phyloP scores from a whole-genome alignment of 2,329 filamentous ascomycete species.

The Mycosphaerella arachidis region DNA sequence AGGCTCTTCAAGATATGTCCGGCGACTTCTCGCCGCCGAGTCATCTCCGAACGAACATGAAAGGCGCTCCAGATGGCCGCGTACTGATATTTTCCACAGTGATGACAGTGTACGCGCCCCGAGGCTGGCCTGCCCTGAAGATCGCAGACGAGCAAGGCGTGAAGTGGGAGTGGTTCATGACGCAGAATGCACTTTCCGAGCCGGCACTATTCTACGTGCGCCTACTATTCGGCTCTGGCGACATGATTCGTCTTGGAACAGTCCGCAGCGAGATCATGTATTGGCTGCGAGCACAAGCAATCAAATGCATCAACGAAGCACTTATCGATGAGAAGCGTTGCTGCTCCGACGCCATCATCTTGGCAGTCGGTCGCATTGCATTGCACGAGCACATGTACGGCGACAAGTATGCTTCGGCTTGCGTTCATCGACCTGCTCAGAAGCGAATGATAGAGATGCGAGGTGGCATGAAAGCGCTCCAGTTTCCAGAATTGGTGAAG shows the following conservation, averaged over 20 bases:
- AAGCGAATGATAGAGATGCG: conserved; percentile 32
- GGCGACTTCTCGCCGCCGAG: not conserved
- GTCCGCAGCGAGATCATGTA: conserved; percentile 21
- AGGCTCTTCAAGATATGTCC: not conserved
- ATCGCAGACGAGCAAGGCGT: conserved; percentile 28
- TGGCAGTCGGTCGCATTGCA: conserved; percentile 33
- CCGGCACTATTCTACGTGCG: conserved; percentile 34
- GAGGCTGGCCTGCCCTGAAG: conserved; percentile 32
- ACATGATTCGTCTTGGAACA: conserved; percentile 26
- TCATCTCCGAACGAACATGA: not conserved
- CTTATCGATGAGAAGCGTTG: conserved; percentile 18
- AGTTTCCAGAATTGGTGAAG: conserved; percentile 32
- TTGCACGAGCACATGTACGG: conserved; percentile 34
- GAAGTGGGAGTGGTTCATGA: conserved; percentile 33
- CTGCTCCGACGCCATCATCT: conserved; percentile 24
- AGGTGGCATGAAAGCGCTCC: conserved; percentile 29
- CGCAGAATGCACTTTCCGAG: conserved; percentile 30
- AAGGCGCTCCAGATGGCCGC: not conserved
- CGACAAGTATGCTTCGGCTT: conserved; percentile 27
- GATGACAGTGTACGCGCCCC: conserved; percentile 32
- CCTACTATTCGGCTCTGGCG: conserved; percentile 31
- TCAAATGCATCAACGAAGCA: conserved; percentile 28
- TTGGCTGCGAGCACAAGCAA: conserved; percentile 30
- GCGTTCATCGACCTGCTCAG: conserved; percentile 32
- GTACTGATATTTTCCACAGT: conserved; percentile 11